Evolutionary conservation across 2,329 filamentous ascomycete genomes (phyloP).

Genomic region (Xylariomycetidae sp.): DNA sequence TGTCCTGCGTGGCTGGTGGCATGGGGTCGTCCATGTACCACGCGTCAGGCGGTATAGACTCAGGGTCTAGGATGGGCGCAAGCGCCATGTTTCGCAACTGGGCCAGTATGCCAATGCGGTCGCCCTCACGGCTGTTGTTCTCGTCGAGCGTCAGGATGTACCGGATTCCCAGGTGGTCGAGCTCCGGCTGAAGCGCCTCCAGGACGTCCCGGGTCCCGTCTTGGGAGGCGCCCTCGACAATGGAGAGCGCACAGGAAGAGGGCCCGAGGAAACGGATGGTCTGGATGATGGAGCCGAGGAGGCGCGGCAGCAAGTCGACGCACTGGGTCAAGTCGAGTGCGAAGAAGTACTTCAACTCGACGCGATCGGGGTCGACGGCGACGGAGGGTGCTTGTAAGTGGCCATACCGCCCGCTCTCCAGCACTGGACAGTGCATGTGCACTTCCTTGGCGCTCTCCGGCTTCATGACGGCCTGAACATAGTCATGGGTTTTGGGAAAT

Average conservation of each 20-base stretch:
- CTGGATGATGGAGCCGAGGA: conserved; percentile 47
- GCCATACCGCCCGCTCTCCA: not conserved
- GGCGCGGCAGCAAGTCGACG: conserved; percentile 38
- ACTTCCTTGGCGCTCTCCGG: not conserved
- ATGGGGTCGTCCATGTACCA: not conserved
- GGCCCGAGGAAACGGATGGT: conserved; percentile 44
- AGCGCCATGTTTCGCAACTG: conserved; percentile 48
- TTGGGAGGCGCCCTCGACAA: conserved; percentile 49
- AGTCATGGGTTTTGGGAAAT: not conserved
- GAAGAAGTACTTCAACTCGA: conserved; percentile 39
- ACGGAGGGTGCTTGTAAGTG: not conserved
- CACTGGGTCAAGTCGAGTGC: conserved; percentile 45
- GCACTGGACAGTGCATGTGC: not conserved
- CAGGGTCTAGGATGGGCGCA: conserved; percentile 31
- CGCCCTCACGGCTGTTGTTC: conserved; percentile 35
- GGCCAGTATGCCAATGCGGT: conserved; percentile 43
- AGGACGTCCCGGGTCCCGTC: conserved; percentile 50
- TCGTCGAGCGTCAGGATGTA: conserved; percentile 39
- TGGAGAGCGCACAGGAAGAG: conserved; percentile 43
- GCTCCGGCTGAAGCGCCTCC: conserved; percentile 29
- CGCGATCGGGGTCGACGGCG: not conserved
- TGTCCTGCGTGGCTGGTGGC: conserved; percentile 23
- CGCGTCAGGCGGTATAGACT: conserved; percentile 5
- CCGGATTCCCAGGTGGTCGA: conserved; percentile 31
- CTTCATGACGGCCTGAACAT: not conserved